phyloP scores from a whole-genome alignment of 352 stramenopile species.

The Stephanocyclus meneghinianus region DNA sequence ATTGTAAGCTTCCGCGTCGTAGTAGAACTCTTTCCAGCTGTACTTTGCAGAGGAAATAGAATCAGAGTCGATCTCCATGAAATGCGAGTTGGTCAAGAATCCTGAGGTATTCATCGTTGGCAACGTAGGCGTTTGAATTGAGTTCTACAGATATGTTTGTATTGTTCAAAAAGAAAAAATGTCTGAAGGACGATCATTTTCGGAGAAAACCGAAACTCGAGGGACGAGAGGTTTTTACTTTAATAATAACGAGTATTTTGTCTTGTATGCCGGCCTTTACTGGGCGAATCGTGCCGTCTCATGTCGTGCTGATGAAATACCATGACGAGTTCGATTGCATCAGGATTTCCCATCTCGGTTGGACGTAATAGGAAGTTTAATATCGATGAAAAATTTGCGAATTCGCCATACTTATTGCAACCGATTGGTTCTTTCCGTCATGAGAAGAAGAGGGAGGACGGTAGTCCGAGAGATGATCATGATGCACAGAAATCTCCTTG shows the following conservation, averaged over 20 bases:
- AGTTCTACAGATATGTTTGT: not conserved
- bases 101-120: not conserved
- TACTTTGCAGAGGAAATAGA: not conserved
- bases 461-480: slow-evolving; percentile 8
- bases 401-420: slow-evolving; percentile 44
- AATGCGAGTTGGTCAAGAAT: not conserved
- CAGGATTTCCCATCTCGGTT: slow-evolving; percentile 24
- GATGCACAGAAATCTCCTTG: slow-evolving; percentile 6
- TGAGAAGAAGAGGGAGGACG: slow-evolving; percentile 25
- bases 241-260: not conserved
- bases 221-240: no score
- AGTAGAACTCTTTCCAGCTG: not conserved
- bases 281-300: not conserved
- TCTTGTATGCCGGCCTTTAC: not conserved
- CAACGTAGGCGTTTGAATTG: slow-evolving; percentile 4
- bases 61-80: not conserved
- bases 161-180: not conserved
- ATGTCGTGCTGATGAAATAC: not conserved
- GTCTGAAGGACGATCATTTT: slow-evolving; percentile 1
- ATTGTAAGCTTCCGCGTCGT: not conserved
- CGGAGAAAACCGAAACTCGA: not conserved
- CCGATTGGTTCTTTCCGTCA: slow-evolving; percentile 36
- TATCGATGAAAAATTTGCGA: slow-evolving; percentile 36
- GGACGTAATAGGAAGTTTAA: slow-evolving; percentile 42
- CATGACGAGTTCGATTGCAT: slow-evolving; percentile 40